Conservation (phyloP, 768 basidiomycete genomes). For the Tubosaeta sp. region DNA sequence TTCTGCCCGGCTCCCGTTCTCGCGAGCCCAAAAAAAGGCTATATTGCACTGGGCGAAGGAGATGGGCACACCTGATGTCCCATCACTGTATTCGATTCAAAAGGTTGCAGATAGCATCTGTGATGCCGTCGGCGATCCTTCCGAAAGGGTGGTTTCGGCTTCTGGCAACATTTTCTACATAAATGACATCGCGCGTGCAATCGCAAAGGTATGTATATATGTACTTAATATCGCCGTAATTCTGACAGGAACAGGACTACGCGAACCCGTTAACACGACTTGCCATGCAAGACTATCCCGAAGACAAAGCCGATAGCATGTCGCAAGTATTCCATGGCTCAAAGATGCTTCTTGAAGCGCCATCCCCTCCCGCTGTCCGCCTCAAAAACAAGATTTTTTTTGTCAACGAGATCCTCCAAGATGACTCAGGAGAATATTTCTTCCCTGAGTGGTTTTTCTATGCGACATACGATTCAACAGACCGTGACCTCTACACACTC, state of each 20-base stretch:
- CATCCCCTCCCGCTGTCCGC: constrained; percentile 24
- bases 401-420: constrained; percentile 20
- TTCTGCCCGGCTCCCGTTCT: constrained; percentile 30
- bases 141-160: constrained; percentile 10
- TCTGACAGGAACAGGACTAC: constrained; percentile 18
- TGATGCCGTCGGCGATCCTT: constrained; percentile 21
- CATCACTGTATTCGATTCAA: constrained; percentile 21
- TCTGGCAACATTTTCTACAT: constrained; percentile 30
- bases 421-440: constrained; percentile 3
- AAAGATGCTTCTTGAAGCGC: constrained; percentile 29
- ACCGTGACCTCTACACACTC: too few relatives aligned
- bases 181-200: constrained; percentile 11
- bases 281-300: constrained; percentile 27
- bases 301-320: constrained; percentile 6
- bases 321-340: constrained; percentile 13
- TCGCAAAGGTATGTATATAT: constrained; percentile 17
- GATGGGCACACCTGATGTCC: constrained; percentile 27
- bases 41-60: constrained; percentile 28
- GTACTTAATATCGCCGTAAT: too few relatives aligned
- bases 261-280: constrained; percentile 20
- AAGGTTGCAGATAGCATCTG: constrained; percentile 14
- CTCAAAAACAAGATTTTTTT: constrained; percentile 17
- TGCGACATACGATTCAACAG: background rate
- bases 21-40: constrained; percentile 24
- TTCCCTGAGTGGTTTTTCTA: constrained; percentile 14